Evolutionary conservation across 768 basidiomycete genomes (phyloP), one percentile per base, ranked within the genome.

Genomic region (Psilocybe cubensis): DNA sequence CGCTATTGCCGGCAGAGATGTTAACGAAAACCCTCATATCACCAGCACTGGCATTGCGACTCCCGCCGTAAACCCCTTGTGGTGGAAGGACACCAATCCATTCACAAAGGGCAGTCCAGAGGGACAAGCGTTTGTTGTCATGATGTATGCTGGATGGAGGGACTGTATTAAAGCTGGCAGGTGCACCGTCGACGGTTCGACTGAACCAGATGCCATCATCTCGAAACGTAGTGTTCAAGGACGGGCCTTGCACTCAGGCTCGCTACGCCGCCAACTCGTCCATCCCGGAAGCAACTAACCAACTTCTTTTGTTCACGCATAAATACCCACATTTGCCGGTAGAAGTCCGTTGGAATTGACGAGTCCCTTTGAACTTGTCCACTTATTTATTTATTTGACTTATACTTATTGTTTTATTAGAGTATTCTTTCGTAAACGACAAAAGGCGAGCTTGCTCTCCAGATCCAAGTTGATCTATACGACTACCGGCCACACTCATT

Each of bases 91-190:
- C 55, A 68, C 71, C 8, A 67, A 47, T 0, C 74, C 74, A 5
- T 73, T 64, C 53, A 70, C 67, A n/a, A 60, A 58, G 4, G 75
- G 76, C 9, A 77, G 76, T 46, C 77, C 78, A 1, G 78, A 79
- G 45, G 76, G 73, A 0, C 74, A 77, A 51, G 66, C 66, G n/a
- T 76, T 79, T 62, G 74, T 74, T 0, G 72, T 76, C 0, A 60
- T 77, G 47, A 67, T 77, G 66, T 79, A 77, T 56, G 67, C 74
- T 2, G 75, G 74, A 1, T 79, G 76, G 75, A 74, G 77, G 54
- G 76, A 77, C 59, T 79, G 76, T 55, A 60, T 77, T 11, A 42
- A 59, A 12, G 68, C 67, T 0, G 65, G 64, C 3, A 59, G 38
- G 3, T 74, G 73, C 54, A 23, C 23, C 25, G 20, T 33, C 12